These are phyloP conservation scores for Cladosporium cucumerinum DNA, from an alignment of 2,329 filamentous ascomycete genomes.

Conservation along the genomic window DNA sequence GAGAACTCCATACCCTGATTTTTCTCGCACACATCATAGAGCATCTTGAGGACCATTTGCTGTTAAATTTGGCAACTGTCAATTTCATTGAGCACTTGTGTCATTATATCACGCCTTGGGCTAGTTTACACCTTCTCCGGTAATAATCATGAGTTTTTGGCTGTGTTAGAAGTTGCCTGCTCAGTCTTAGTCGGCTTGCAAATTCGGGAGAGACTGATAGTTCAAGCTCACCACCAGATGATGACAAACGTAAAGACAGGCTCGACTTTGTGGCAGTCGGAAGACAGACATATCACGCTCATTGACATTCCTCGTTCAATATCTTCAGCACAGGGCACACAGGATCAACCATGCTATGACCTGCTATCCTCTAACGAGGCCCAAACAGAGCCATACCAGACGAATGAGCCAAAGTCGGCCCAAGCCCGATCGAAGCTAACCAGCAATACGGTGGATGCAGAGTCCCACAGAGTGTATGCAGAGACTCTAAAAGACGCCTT, in stretches of 20 bases:
- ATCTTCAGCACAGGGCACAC: conserved; percentile 59
- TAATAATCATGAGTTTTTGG: not conserved
- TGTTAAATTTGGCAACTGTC: not conserved
- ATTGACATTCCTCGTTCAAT: conserved; percentile 70
- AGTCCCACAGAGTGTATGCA: conserved; percentile 39
- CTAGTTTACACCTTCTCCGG: not conserved
- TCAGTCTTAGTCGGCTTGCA: not conserved
- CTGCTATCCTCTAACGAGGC: conserved; percentile 47
- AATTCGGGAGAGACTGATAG: not conserved
- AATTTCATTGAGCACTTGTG: not conserved
- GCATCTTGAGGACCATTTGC: not conserved
- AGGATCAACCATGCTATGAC: conserved; percentile 39
- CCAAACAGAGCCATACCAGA: conserved; percentile 47
- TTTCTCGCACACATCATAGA: not conserved
- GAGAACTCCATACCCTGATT: not conserved
- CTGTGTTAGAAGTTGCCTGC: not conserved
- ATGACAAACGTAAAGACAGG: not conserved
- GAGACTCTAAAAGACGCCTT: conserved; percentile 40
- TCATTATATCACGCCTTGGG: not conserved
- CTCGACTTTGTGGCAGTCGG: conserved; percentile 55
- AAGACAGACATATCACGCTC: conserved; percentile 51
- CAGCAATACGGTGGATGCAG: conserved; percentile 29
- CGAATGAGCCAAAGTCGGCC: conserved; percentile 55
- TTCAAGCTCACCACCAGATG: not conserved
- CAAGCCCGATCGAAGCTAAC: conserved; percentile 43